phyloP scores from a whole-genome alignment of 805 yeast genomes.

The Candida tallmaniae region DNA sequence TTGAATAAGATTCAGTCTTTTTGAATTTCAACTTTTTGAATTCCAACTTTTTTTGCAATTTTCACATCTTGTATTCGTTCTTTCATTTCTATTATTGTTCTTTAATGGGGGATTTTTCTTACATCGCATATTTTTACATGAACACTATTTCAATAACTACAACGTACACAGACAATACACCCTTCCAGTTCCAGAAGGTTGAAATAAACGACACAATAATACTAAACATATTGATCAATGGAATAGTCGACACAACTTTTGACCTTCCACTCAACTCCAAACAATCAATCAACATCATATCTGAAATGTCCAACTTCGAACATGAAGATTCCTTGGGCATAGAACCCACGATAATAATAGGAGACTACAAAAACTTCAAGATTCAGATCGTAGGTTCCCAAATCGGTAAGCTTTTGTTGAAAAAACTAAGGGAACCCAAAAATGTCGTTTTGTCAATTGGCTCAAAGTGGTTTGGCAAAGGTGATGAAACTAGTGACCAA shows the following conservation, averaged over 20 bases:
- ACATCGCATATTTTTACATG: no score
- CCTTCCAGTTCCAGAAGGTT: slow-evolving; percentile 22
- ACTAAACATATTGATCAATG: slow-evolving; percentile 37
- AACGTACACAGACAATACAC: slow-evolving; percentile 7
- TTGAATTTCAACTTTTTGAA: no score
- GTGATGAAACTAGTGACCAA: slow-evolving; percentile 20
- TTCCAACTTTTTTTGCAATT: no score
- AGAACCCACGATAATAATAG: slow-evolving; percentile 44
- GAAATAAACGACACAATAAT: slow-evolving; percentile 37
- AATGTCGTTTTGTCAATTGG: slow-evolving; percentile 43
- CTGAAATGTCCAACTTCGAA: slow-evolving; percentile 12
- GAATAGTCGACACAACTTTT: slow-evolving; percentile 48
- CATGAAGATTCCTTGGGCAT: slow-evolving; percentile 26
- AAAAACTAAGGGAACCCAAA: slow-evolving; percentile 27
- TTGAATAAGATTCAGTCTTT: no score
- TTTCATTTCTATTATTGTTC: no score
- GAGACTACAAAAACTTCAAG: slow-evolving; percentile 44
- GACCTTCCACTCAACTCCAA: slow-evolving; percentile 33
- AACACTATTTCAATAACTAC: neutral
- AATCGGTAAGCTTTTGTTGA: slow-evolving; percentile 38
- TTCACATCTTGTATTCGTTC: no score
- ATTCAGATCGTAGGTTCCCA: slow-evolving; percentile 47
- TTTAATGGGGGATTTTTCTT: no score
- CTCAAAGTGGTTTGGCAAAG: slow-evolving; percentile 42
- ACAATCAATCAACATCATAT: slow-evolving; percentile 16